Percentiles rank a stretch among this genome's conserved stretches.
Conservation (phyloP, 163 green algal genomes). For the Prototheca stagnorum region DNA sequence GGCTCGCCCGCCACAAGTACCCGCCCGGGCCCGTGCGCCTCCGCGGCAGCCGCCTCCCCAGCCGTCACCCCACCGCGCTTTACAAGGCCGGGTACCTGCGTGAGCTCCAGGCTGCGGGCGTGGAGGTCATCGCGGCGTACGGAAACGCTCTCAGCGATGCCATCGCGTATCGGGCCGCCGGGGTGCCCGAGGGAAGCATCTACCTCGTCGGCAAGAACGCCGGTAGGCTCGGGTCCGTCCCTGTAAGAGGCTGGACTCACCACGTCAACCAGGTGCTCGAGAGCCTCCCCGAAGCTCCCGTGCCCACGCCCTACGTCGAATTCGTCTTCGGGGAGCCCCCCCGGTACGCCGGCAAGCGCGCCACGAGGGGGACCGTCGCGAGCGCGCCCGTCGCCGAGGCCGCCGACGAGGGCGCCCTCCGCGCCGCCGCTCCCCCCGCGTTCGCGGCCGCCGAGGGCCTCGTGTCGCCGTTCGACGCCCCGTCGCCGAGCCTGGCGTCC, state of each 20-base stretch:
- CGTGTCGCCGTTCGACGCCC: no score
- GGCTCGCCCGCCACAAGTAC: slow-evolving; percentile 25
- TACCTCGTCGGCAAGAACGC: slow-evolving; percentile 22
- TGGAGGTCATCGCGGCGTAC: slow-evolving; percentile 27
- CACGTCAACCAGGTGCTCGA: slow-evolving; percentile 21
- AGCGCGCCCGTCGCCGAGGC: no score
- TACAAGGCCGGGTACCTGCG: slow-evolving; percentile 31
- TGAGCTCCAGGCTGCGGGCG: slow-evolving; percentile 13
- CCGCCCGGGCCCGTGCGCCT: slow-evolving; percentile 28
- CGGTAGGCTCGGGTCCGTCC: slow-evolving; percentile 15
- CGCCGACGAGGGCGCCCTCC: no score
- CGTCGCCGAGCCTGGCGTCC: no score
- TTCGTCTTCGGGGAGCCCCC: slow-evolving; percentile 13
- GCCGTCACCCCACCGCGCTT: slow-evolving; percentile 22
- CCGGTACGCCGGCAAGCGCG: slow-evolving; percentile 7
- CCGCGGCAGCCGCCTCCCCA: slow-evolving; percentile 21
- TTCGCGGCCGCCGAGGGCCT: no score
- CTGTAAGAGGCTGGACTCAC: slow-evolving; percentile 25
- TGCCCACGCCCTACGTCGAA: slow-evolving; percentile 28
- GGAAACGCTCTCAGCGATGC: slow-evolving; percentile 28
- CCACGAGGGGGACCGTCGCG: no score
- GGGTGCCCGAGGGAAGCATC: slow-evolving; percentile 21
- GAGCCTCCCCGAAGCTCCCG: slow-evolving; percentile 12
- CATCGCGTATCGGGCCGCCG: slow-evolving; percentile 15
- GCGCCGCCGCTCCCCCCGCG: no score